Evolutionary conservation across 441 rosid genomes (phyloP).

Genomic region (Syzygium syzygioides): DNA sequence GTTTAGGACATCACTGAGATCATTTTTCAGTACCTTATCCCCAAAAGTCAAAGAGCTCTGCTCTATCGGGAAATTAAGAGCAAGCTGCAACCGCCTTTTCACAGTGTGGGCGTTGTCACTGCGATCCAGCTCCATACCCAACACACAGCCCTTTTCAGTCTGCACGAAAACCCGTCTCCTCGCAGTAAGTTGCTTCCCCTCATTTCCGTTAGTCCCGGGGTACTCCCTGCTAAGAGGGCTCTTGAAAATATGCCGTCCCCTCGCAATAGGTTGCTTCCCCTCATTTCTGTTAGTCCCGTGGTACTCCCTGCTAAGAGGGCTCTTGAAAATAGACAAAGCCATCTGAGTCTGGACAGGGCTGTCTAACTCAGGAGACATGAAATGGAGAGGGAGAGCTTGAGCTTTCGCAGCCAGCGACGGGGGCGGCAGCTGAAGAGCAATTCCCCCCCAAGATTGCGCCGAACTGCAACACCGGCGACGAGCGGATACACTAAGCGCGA

Average conservation of each 20-base stretch:
- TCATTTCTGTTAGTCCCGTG: slow-evolving; percentile 43
- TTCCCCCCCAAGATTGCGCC: slow-evolving; percentile 3
- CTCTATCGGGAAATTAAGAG: slow-evolving; percentile 34
- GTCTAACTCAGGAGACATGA: slow-evolving; percentile 18
- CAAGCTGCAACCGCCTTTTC: slow-evolving; percentile 47
- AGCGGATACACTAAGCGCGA: not conserved
- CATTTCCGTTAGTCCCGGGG: slow-evolving; percentile 39
- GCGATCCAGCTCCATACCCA: slow-evolving; percentile 51
- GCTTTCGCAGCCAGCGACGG: slow-evolving; percentile 10
- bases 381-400: not conserved
- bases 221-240: slow-evolving; percentile 52
- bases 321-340: slow-evolving; percentile 14
- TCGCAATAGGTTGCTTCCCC: slow-evolving; percentile 29
- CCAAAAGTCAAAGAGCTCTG: slow-evolving; percentile 43
- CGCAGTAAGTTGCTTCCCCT: slow-evolving; percentile 46
- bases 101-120: slow-evolving; percentile 45
- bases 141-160: slow-evolving; percentile 45
- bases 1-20: slow-evolving; percentile 41
- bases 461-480: not conserved
- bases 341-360: slow-evolving; percentile 19
- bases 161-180: slow-evolving; percentile 51
- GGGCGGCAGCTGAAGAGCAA: slow-evolving; percentile 1
- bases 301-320: slow-evolving; percentile 55
- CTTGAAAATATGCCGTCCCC: not conserved
- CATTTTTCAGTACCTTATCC: slow-evolving; percentile 40